These are phyloP conservation scores for Baffinella frigidus DNA, from an alignment of 208 protist species.

Conservation along the genomic window DNA sequence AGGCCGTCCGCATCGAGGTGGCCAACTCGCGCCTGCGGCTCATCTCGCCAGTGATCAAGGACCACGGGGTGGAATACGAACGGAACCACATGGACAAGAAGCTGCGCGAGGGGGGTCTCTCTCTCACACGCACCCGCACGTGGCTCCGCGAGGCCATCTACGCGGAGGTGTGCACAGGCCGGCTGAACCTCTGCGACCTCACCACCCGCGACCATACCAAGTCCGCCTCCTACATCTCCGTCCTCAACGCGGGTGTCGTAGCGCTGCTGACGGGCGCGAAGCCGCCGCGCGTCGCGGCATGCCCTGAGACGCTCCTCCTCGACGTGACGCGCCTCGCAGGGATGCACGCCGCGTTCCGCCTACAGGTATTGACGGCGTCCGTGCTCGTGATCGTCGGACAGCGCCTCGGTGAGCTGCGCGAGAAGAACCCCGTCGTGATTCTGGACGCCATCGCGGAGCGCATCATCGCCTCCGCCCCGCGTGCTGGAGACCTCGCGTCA, in stretches of 20 bases:
- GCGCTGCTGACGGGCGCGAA: neutral
- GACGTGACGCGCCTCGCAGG: neutral
- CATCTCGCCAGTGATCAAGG: neutral
- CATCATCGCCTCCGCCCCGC: too few relatives aligned
- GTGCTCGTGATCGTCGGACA: too few relatives aligned
- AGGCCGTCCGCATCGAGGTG: conserved; percentile 21
- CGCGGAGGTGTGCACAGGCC: neutral
- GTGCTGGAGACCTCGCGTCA: too few relatives aligned
- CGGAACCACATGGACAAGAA: neutral
- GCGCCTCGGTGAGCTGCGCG: too few relatives aligned
- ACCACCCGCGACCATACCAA: too few relatives aligned
- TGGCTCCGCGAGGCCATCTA: neutral
- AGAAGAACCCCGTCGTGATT: too few relatives aligned
- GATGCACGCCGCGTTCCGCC: neutral
- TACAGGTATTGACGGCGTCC: too few relatives aligned
- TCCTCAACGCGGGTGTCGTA: neutral
- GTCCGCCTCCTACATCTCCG: too few relatives aligned
- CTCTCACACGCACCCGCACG: neutral
- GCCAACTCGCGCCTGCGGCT: conserved; percentile 16
- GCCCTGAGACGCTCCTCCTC: conserved; percentile 1
- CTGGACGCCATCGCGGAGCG: too few relatives aligned
- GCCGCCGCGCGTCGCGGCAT: neutral
- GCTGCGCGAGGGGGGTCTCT: neutral
- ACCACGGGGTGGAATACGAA: conserved; percentile 23
- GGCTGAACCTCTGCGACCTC: neutral